Evolutionary conservation across 768 basidiomycete genomes (phyloP).

Genomic region (Lentinula sp.): DNA sequence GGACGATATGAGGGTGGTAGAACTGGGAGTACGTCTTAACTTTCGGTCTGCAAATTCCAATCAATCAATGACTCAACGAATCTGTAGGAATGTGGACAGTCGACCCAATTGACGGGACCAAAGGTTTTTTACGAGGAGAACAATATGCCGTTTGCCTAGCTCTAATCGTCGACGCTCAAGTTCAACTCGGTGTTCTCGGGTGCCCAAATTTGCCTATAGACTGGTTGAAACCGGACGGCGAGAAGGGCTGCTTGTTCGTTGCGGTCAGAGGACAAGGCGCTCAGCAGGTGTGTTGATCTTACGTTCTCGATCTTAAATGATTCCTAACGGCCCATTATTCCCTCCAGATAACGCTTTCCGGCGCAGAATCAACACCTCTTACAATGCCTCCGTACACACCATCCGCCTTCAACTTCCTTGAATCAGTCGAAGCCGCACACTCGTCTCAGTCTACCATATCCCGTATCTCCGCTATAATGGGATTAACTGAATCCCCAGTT

Average conservation of each 20-base stretch:
- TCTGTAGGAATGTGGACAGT: slow-evolving; percentile 76
- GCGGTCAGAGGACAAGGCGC: slow-evolving; percentile 84
- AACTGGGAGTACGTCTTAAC: slow-evolving; percentile 54
- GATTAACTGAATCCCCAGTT: slow-evolving; percentile 57
- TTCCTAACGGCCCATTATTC: slow-evolving; percentile 29
- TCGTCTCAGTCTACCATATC: slow-evolving; percentile 85
- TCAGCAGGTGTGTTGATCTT: slow-evolving; percentile 45
- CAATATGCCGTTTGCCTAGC: slow-evolving; percentile 93
- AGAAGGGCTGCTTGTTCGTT: slow-evolving; percentile 77
- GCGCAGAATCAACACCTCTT: slow-evolving; percentile 41
- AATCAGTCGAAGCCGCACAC: slow-evolving; percentile 90
- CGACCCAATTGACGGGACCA: slow-evolving; percentile 90
- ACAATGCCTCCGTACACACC: slow-evolving; percentile 41
- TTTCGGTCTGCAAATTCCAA: neutral
- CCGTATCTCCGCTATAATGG: slow-evolving; percentile 60
- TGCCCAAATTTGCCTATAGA: slow-evolving; percentile 85
- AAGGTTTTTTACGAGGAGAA: slow-evolving; percentile 86
- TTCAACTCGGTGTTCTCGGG: slow-evolving; percentile 84
- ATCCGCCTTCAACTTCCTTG: slow-evolving; percentile 63
- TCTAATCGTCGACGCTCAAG: slow-evolving; percentile 70
- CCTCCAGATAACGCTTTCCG: slow-evolving; percentile 47
- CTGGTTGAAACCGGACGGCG: slow-evolving; percentile 43
- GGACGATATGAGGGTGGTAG: slow-evolving; percentile 71
- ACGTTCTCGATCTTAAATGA: slow-evolving; percentile 36
- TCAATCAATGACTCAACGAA: neutral